Percentiles rank a stretch among this genome's conserved stretches.
Evolutionary conservation across 306 rosid genomes (phyloP).

Genomic region (Spatholobus suberectus): DNA sequence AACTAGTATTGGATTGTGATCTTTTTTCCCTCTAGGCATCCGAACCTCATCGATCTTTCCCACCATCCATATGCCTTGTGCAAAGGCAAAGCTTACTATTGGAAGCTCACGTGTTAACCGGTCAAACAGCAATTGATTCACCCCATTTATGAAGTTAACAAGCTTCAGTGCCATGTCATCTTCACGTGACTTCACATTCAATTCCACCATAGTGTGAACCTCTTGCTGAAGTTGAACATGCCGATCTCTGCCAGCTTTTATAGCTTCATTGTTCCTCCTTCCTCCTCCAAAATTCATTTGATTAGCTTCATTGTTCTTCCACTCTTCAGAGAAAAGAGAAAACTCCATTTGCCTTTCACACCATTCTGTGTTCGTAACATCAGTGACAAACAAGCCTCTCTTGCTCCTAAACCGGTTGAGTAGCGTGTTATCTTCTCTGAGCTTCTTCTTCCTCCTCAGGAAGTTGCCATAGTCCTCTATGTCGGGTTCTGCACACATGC

Average conservation of each 20-base stretch:
- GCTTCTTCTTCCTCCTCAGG: constrained; percentile 57
- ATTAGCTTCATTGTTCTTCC: constrained; percentile 39
- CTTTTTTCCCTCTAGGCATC: constrained; percentile 44
- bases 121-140: constrained; percentile 66
- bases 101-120: constrained; percentile 89
- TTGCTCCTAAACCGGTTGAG: constrained; percentile 66
- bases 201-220: constrained; percentile 54
- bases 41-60: constrained; percentile 81
- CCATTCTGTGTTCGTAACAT: constrained; percentile 64
- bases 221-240: constrained; percentile 74
- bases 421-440: constrained; percentile 47
- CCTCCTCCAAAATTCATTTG: constrained; percentile 53
- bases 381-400: constrained; percentile 76
- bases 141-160: constrained; percentile 65
- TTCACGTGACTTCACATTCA: constrained; percentile 55
- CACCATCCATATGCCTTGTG: constrained; percentile 76
- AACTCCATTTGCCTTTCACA: constrained; percentile 46
- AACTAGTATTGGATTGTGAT: constrained; percentile 55
- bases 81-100: constrained; percentile 55
- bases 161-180: constrained; percentile 78
- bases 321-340: constrained; percentile 36
- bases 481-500: constrained; percentile 49
- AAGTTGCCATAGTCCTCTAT: constrained; percentile 65
- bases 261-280: constrained; percentile 58
- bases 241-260: constrained; percentile 67